Base-by-base conservation (phyloP, 768 basidiomycete species). In the Leccinellum albellum region DNA sequence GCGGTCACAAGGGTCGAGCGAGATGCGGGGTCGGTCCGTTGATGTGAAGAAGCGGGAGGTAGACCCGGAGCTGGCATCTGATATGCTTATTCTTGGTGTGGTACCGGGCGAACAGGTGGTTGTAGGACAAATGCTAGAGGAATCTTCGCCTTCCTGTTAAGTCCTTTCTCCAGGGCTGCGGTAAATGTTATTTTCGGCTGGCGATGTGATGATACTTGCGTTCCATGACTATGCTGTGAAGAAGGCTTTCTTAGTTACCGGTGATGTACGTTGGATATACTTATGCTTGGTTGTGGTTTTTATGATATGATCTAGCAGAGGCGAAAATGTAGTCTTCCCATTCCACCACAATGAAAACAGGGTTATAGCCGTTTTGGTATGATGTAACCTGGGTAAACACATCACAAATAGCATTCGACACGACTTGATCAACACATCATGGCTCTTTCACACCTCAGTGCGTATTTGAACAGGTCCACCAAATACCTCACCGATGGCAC, bases 1-100 rank as follows among this genome's bases (percentile, higher is more conserved):
- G 17, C 70, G 65, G 70, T 73, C 70, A 32, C 63, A 70, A 42
- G 71, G 86, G 75, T 24, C 71, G 71, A 56, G 87, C 66, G 33
- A 69, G 75, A 53, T 75, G 76, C 64, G 72, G 74, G 23, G 75
- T 50, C 55, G 51, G n/a, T 13, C 40, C 2, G 50, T 23, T 6
- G 54, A 69, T 20, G 17, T 20, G 8, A 59, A 57, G 51, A 26
- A 14, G 10, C 47, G 51, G n/a, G 53, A 54, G n/a, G 50, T 50
- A 28, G 51, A 50, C 45, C 37, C 26, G 29, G 49, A 49, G 2
- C 21, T 54, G 29, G 15, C 52, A 21, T 44, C 45, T 21, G 33
- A 55, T 15, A 15, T 58, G 8, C 24, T 54, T 8, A 35, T 24
- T 6, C 55, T 40, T 33, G 47, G 48, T 26, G 23, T 50, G 32